Base-by-base conservation (phyloP, 2,329 filamentous ascomycete species). In the Ceratocystis huliohia region DNA sequence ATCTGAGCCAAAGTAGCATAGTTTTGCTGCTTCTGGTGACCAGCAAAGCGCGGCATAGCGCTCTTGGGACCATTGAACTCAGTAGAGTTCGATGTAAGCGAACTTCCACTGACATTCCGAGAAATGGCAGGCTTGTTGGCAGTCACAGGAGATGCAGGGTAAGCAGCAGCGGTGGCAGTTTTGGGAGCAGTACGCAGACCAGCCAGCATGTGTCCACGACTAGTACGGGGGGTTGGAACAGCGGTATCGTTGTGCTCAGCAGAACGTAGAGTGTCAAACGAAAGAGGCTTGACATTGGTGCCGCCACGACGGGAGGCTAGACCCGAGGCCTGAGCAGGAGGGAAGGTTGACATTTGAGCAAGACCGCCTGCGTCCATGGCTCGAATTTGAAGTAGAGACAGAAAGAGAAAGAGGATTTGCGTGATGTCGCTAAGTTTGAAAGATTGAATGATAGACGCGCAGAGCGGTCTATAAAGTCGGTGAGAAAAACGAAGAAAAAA, bases 281-380 rank as follows among this genome's bases (percentile, higher is more conserved):
- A 96, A 76, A 96, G 83, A 71, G 91, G 91, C 80, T 96, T 96
- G 78, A 96, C 88, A 75, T 89, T 88, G 73, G 89, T 85, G 70
- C 90, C 89, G 73, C 95, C 90, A 70, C 94, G 88, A 72, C 83
- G 82, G 30, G 92, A 93, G 70, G 90, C 91, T 74, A 96, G 88
- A 73, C 91, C 89, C 85, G 72, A 96, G 81, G 72, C 85, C 87
- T 67, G 66, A 76, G 84, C 84, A 76, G 88, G 81, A 75, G 83
- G 79, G 76, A 89, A 89, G 77, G 91, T 93, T 80, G 91, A 89
- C 93, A 97, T 97, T 69, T 69, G 91, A 94, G 91, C 88, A 82
- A 96, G 90, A 94, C 91, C 91, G 84, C 93, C 93, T 85, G 93
- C 87, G 93, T 96, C 88, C 88, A 95, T 87, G 72, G 77, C 78